A percentile compares a stretch with the other conserved stretches of the same genome.
Conservation (phyloP, 2,329 filamentous ascomycete genomes). For the Hirsutella thompsonii region DNA sequence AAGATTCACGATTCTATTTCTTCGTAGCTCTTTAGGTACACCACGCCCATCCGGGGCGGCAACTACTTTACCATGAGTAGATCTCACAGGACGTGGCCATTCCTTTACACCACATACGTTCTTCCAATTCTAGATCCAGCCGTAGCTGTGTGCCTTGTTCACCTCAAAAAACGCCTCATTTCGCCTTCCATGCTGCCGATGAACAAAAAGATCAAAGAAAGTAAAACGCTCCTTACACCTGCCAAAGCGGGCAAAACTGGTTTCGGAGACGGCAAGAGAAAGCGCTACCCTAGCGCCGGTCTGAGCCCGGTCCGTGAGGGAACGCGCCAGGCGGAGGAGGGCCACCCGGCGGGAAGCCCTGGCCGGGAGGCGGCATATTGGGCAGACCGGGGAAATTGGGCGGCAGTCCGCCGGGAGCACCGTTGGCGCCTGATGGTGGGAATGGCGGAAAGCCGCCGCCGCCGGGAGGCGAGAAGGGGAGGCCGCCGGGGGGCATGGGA, state of each 20-base stretch:
- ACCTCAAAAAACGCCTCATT: slow-evolving; percentile 17
- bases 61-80: no score
- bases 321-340: slow-evolving; percentile 17
- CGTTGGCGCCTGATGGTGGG: no score
- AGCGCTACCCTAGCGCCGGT: slow-evolving; percentile 26
- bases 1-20: no score
- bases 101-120: not conserved
- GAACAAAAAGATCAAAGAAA: slow-evolving; percentile 4
- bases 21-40: no score
- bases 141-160: not conserved
- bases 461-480: slow-evolving; percentile 27
- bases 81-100: no score
- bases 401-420: slow-evolving; percentile 11
- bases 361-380: slow-evolving; percentile 25
- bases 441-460: no score
- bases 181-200: slow-evolving; percentile 14
- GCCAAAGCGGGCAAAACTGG: no score
- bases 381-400: slow-evolving; percentile 20
- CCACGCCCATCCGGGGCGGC: no score
- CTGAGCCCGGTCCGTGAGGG: slow-evolving; percentile 24
- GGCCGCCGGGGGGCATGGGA: slow-evolving; percentile 24
- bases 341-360: slow-evolving; percentile 28
- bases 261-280: no score
- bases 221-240: not conserved
- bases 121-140: not conserved